A percentile compares a stretch with the other conserved stretches of the same genome.
Conservation (phyloP, 371 early-diverging fungal species). For the Lichtheimia ornata region DNA sequence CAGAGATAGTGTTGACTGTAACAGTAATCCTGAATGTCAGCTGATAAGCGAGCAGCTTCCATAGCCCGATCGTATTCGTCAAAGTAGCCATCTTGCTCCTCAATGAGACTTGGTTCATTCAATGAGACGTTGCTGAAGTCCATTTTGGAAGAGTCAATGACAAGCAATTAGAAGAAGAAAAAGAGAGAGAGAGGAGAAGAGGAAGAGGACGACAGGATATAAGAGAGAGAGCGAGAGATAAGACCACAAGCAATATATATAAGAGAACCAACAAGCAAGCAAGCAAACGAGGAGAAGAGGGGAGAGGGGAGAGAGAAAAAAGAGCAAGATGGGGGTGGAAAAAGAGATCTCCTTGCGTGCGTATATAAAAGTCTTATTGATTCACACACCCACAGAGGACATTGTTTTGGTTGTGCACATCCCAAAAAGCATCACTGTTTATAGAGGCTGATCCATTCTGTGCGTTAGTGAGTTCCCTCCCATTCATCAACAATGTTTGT, state of each 20-base stretch:
- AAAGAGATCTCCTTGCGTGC: neutral
- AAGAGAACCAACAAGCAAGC: neutral
- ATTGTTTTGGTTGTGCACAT: too few species aligned
- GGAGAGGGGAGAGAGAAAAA: neutral
- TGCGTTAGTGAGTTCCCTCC: too few species aligned
- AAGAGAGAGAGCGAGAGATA: neutral
- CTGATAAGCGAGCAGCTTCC: constrained; percentile 22
- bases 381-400: too few species aligned
- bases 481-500: too few species aligned
- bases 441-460: too few species aligned
- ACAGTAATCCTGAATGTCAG: constrained; percentile 19
- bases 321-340: neutral
- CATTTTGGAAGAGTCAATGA: neutral
- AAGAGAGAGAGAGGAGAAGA: neutral
- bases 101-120: too few species aligned
- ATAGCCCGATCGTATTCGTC: constrained; percentile 36
- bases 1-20: constrained; percentile 8
- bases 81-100: constrained; percentile 18
- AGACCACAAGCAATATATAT: constrained; percentile 1
- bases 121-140: neutral
- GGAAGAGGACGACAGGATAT: neutral
- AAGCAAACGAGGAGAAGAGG: neutral
- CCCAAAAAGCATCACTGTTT: too few species aligned
- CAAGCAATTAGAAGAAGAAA: neutral
- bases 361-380: too few species aligned